phyloP scores from a whole-genome alignment of 192 early-diverging fungal species.

The Cladochytrium replicatum region DNA sequence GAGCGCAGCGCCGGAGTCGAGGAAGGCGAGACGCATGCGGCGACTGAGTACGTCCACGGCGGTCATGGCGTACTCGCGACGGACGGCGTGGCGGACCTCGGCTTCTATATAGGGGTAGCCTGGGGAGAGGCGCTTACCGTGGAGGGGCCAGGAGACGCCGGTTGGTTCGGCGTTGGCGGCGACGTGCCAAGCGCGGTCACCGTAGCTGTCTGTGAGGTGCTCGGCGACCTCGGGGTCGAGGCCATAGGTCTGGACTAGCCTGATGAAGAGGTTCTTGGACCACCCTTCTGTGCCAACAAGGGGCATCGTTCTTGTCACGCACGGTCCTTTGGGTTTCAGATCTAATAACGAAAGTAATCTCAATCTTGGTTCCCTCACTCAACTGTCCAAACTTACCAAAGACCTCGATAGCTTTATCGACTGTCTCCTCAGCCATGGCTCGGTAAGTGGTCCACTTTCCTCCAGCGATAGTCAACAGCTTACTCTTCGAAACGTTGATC shows the following conservation, averaged over 20 bases:
- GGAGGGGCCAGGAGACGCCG: conserved; percentile 64
- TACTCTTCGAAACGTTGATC: conserved; percentile 74
- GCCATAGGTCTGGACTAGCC: conserved; percentile 91
- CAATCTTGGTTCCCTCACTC: too few species aligned
- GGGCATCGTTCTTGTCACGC: conserved; percentile 63
- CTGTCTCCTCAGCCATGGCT: conserved; percentile 90
- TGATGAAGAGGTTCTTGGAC: conserved; percentile 89
- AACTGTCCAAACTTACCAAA: conserved; percentile 44
- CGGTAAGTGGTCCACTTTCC: conserved; percentile 99
- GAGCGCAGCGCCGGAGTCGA: conserved; percentile 82
- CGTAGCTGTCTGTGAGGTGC: conserved; percentile 85
- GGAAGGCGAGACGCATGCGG: conserved; percentile 83
- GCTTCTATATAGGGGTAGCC: conserved; percentile 90
- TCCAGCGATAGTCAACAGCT: conserved; percentile 89
- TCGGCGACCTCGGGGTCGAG: conserved; percentile 85
- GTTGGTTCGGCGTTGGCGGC: conserved; percentile 69
- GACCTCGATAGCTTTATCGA: conserved; percentile 74
- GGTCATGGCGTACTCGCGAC: conserved; percentile 86
- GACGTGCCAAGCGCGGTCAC: conserved; percentile 90
- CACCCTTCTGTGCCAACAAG: conserved; percentile 83
- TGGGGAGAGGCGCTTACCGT: conserved; percentile 67
- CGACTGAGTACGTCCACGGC: conserved; percentile 90
- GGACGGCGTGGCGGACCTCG: conserved; percentile 85
- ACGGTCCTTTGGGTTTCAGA: conserved; percentile 56
- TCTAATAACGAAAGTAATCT: too few species aligned